Conservation (phyloP, 2,329 filamentous ascomycete species). For the Cyphellophora europaea region DNA sequence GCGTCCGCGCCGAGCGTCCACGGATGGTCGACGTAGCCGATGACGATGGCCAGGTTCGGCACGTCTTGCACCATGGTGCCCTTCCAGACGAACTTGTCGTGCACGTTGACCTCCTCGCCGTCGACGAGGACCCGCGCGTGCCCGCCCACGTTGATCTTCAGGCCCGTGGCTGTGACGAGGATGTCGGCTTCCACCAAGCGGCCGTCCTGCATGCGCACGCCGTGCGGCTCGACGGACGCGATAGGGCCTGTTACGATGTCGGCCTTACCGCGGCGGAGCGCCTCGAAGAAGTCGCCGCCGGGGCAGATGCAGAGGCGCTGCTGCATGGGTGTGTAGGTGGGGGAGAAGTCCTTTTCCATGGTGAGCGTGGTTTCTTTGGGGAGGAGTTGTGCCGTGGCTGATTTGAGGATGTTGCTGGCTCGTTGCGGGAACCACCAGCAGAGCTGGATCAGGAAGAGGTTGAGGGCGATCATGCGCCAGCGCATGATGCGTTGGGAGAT, state of each 20-base stretch:
- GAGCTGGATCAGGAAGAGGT: slow-evolving; percentile 15
- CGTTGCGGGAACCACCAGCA: slow-evolving; percentile 15
- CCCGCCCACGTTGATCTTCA: slow-evolving; percentile 31
- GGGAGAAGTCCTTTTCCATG: slow-evolving; percentile 39
- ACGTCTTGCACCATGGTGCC: slow-evolving; percentile 35
- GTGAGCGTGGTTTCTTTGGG: neutral
- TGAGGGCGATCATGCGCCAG: slow-evolving; percentile 11
- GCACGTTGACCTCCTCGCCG: slow-evolving; percentile 23
- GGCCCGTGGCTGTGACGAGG: slow-evolving; percentile 35
- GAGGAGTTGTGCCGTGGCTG: neutral
- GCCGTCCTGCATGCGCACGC: slow-evolving; percentile 38
- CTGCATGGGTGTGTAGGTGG: slow-evolving; percentile 58
- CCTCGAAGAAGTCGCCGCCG: slow-evolving; percentile 49
- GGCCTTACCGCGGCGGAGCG: slow-evolving; percentile 41
- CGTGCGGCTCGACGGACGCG: slow-evolving; percentile 37
- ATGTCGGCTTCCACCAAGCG: slow-evolving; percentile 31
- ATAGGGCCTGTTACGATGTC: slow-evolving; percentile 48
- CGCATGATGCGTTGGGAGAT: slow-evolving; percentile 14
- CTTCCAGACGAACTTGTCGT: slow-evolving; percentile 33
- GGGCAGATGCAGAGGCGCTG: slow-evolving; percentile 60
- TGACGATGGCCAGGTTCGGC: slow-evolving; percentile 31
- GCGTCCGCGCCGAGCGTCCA: slow-evolving; percentile 38
- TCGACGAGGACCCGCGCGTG: slow-evolving; percentile 28
- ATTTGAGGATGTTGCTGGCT: slow-evolving; percentile 8
- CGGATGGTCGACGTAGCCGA: slow-evolving; percentile 35